Base-by-base conservation (phyloP, 768 basidiomycete genomes). In the Leccinellum luteum region DNA sequence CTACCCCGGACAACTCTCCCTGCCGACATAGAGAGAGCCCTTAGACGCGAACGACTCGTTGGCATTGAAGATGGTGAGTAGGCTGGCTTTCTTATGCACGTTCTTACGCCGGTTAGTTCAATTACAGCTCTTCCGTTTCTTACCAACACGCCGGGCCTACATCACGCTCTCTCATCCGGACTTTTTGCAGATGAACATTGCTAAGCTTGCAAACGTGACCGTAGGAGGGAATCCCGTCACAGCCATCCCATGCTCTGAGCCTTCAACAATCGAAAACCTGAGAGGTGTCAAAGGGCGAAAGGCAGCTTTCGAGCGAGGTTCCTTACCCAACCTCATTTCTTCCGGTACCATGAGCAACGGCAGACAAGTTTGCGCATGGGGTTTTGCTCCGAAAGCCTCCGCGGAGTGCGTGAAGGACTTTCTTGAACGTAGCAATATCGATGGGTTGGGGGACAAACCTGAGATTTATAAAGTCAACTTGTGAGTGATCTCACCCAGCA, bases 51-150 rank as follows among this genome's bases (percentile, higher is more conserved):
- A 27, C 74, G 74, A 31, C 67, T 82, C 21, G 69, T 77, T 38
- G 84, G 79, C 31, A 74, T 85, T 30, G 69, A 75, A 7, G 73
- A 83, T 52, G 64, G 71, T 74, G 52, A 60, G 67, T 51, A 19
- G 10, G 14, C 38, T 15, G 25, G 10, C 54, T 30, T 17, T 52
- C 4, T 8, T 14, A 53, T 35, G 54, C 47, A 12, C 9, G 21
- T 38, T 54, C 66, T 68, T 58, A 64, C 30, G 6, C 51, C 14
- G 13, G 34, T 15, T 27, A 90, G 89, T 85, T 25, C 75, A 79
- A 19, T 64, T 89, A 28, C 76, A 85, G 52, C 89, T 92, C 63
- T 62, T 76, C 38, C 79, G 79, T 52, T 88, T 89, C 71, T 65
- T 73, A 23, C 85, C 87, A 7, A 83, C 82, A 2, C 82, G 84